Percentiles rank a stretch among this genome's conserved stretches.
These are phyloP conservation scores for Aspergillus quadrilineatus DNA, from an alignment of 2,329 filamentous ascomycete genomes.

Conservation along the genomic window DNA sequence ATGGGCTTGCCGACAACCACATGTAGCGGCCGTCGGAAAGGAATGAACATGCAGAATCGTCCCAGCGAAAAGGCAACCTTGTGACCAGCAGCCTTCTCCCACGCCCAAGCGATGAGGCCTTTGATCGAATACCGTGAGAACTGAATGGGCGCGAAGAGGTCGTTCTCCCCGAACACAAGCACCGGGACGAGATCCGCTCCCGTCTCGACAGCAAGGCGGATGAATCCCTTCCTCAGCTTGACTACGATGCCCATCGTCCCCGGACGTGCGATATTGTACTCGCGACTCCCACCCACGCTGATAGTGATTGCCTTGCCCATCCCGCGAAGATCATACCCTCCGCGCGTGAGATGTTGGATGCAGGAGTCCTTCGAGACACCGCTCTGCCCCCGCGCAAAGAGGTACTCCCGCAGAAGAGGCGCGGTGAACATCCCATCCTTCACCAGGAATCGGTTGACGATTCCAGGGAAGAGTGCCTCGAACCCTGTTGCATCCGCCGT, in stretches of 20 bases:
- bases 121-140: conserved; percentile 63
- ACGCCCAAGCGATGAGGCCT: conserved; percentile 59
- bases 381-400: conserved; percentile 71
- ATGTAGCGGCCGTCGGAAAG: conserved; percentile 77
- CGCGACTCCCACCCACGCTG: conserved; percentile 80
- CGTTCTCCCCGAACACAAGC: conserved; percentile 82
- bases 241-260: conserved; percentile 72
- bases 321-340: conserved; percentile 68
- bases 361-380: conserved; percentile 82
- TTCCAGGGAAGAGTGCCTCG: conserved; percentile 75
- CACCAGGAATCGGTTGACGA: conserved; percentile 80
- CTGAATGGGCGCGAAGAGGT: conserved; percentile 78
- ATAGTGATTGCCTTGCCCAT: conserved; percentile 87
- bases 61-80: conserved; percentile 81
- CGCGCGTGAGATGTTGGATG: conserved; percentile 72
- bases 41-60: conserved; percentile 74
- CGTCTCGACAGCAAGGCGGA: conserved; percentile 79
- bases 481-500: conserved; percentile 79
- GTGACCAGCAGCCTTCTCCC: conserved; percentile 69
- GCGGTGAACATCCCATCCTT: conserved; percentile 83
- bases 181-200: conserved; percentile 83
- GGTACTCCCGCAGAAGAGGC: conserved; percentile 81
- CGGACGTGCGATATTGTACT: conserved; percentile 77
- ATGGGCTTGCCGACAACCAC: conserved; percentile 79
- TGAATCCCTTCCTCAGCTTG: conserved; percentile 76